A percentile compares a stretch with the other conserved stretches of the same genome.
Evolutionary conservation across 257 asterid genomes (phyloP).

Genomic region (Petunia axillaris): DNA sequence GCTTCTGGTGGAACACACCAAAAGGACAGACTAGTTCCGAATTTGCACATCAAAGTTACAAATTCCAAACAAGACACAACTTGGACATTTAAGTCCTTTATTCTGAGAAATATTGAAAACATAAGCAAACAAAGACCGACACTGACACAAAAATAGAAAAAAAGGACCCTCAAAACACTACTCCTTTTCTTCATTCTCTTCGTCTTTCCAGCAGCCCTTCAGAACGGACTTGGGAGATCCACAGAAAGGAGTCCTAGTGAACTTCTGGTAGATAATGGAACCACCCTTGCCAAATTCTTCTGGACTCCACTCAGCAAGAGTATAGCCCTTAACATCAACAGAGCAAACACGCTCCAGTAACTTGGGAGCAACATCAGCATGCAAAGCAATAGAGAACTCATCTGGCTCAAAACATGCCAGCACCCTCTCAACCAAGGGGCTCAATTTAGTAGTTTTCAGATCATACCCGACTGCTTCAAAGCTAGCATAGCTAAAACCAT

Average conservation of each 20-base stretch:
- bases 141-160: conserved; percentile 18
- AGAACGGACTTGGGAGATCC: conserved; percentile 79
- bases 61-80: background rate
- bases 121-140: background rate
- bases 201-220: conserved; percentile 69
- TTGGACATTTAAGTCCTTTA: conserved; percentile 12
- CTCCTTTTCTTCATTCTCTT: conserved; percentile 71
- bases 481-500: conserved; percentile 87
- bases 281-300: conserved; percentile 72
- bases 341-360: conserved; percentile 38
- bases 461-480: conserved; percentile 85
- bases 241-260: conserved; percentile 45
- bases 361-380: conserved; percentile 48
- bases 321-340: conserved; percentile 53
- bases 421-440: conserved; percentile 59
- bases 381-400: conserved; percentile 66
- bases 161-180: conserved; percentile 40
- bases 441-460: conserved; percentile 43
- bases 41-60: conserved; percentile 7
- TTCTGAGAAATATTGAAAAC: background rate
- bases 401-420: conserved; percentile 65
- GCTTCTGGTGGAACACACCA: conserved; percentile 2
- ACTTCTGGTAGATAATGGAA: conserved; percentile 68
- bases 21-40: conserved; percentile 1
- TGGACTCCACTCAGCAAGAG: conserved; percentile 41